These are phyloP conservation scores for Laburnicola sp. DNA, from an alignment of 2,329 filamentous ascomycete species.

Conservation along the genomic window DNA sequence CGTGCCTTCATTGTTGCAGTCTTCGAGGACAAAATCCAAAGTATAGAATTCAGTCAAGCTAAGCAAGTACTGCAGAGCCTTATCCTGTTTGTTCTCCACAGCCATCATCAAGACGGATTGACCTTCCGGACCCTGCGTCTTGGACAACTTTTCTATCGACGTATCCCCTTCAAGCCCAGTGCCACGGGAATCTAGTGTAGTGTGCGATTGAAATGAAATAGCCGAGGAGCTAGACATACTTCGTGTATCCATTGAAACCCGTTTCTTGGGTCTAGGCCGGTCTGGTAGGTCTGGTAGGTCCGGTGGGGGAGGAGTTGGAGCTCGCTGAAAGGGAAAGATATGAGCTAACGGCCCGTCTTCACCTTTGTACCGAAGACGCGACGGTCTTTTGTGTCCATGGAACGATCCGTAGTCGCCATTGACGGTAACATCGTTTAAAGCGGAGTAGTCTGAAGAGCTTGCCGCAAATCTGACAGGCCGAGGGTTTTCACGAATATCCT, in stretches of 20 bases:
- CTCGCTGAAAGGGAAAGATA: slow-evolving; percentile 86
- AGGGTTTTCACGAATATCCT: slow-evolving; percentile 23
- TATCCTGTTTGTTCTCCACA: slow-evolving; percentile 63
- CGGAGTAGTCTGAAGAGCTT: slow-evolving; percentile 33
- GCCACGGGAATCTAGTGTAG: slow-evolving; percentile 65
- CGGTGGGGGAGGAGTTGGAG: slow-evolving; percentile 52
- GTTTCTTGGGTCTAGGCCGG: slow-evolving; percentile 65
- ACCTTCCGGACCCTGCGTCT: slow-evolving; percentile 70
- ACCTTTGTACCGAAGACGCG: slow-evolving; percentile 19
- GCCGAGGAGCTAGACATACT: slow-evolving; percentile 87
- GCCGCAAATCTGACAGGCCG: slow-evolving; percentile 39
- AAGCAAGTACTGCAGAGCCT: slow-evolving; percentile 77
- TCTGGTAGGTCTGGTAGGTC: slow-evolving; percentile 21
- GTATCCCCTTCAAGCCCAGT: slow-evolving; percentile 83
- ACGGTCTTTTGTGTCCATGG: slow-evolving; percentile 23
- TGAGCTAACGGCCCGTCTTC: slow-evolving; percentile 64
- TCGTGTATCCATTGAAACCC: slow-evolving; percentile 84
- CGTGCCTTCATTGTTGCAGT: slow-evolving; percentile 86
- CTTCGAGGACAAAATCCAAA: slow-evolving; percentile 70
- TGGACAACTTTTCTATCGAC: slow-evolving; percentile 75
- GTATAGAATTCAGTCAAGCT: slow-evolving; percentile 77
- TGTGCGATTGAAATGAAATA: slow-evolving; percentile 78
- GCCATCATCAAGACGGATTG: slow-evolving; percentile 74
- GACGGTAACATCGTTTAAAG: slow-evolving; percentile 31
- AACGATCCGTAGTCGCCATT: slow-evolving; percentile 35